Base-by-base conservation (phyloP, 345 rosid species). In the Salix arbutifolia region DNA sequence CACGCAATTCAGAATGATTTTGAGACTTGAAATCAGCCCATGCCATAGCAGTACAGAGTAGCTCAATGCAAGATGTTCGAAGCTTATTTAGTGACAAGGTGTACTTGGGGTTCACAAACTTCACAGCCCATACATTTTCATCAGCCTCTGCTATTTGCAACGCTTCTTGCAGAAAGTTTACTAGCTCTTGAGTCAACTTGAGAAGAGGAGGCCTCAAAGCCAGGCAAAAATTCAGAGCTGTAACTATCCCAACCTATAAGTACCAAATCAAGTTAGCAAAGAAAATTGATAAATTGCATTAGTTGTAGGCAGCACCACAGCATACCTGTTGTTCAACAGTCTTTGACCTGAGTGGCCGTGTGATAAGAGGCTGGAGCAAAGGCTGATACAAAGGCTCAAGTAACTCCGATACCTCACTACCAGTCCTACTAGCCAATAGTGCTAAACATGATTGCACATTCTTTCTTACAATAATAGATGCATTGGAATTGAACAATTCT, bases 101-200 rank as follows among this genome's bases (percentile, higher is more conserved):
- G 80, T 87, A 89, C 86, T 91, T 92, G 74, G 94, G 97, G 79
- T 91, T 96, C 97, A 94, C 87, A 78, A 88, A 87, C 88, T 94
- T 96, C 77, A 89, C 94, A 74, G 82, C 92, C 97, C 95, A 91
- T 42, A 82, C 93, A 78, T 87, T 86, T 86, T 96, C 99, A 88
- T 96, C 99, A 80, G 98, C 91, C 87, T 94, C 98, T 25, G 98
- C 99, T 84, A 92, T 96, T 83, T 96, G 97, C 87, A 96, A 81
- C 74, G 98, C 97, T 88, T 96, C 99, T 92, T 96, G 99, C 76
- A 96, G 89, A 83, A 96, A 94, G 83, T 89, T 96, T n/a, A 94
- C 87, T 84, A 96, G 84, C 83, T 96, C 99, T 83, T 86, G 97
- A 67, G 98, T 94, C 87, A 96, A 86, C 89, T 92, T 94, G 64